Percentiles rank a stretch among this genome's conserved stretches.
Conservation (phyloP, 768 basidiomycete species). For the Russula abietina region DNA sequence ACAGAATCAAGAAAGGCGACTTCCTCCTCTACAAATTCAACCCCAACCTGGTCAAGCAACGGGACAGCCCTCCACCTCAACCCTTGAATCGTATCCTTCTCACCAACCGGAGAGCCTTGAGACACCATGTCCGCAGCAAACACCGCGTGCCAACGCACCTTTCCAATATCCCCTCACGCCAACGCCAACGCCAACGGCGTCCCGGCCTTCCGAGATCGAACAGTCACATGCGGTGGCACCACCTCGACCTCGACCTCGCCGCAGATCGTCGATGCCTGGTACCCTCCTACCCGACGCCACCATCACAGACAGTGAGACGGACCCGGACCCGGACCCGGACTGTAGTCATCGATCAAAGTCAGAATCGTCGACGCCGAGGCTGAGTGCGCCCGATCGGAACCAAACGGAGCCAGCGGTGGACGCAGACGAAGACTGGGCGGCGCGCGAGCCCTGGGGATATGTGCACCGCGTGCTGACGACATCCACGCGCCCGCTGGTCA, state of each 20-base stretch:
- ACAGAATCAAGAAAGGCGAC: neutral
- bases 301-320: neutral
- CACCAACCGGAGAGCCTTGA: neutral
- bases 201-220: neutral
- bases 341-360: neutral
- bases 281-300: constrained; percentile 9
- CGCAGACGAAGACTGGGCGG: constrained; percentile 17
- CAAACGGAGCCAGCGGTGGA: neutral
- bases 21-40: neutral
- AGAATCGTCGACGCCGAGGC: neutral
- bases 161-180: neutral
- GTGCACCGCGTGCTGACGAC: constrained; percentile 19
- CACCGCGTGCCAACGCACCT: neutral
- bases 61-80: neutral
- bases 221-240: neutral
- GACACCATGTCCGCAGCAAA: neutral
- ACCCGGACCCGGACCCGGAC: no score
- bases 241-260: neutral
- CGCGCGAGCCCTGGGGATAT: constrained; percentile 22
- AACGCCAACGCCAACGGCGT: neutral
- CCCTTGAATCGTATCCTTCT: neutral
- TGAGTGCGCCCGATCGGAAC: neutral
- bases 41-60: neutral
- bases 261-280: constrained; percentile 12
- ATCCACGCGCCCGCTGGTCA: constrained; percentile 10